A percentile compares a stretch with the other conserved stretches of the same genome.
Conservation (phyloP, 176 grass and related monocot species). For the Urochloa ruziziensis region DNA sequence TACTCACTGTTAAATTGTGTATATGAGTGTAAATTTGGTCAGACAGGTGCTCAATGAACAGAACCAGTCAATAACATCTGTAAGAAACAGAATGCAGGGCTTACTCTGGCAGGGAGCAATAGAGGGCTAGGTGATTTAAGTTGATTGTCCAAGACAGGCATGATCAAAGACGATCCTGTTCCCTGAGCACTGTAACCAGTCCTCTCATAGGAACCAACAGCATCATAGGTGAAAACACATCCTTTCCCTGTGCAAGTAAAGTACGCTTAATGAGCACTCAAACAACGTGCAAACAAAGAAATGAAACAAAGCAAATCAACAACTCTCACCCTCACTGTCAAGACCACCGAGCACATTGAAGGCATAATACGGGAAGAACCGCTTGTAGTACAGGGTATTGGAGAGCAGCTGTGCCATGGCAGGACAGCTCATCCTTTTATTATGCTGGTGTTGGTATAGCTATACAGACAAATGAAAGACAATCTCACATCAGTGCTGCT, state of each 20-base stretch:
- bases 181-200: conserved; percentile 91
- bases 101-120: conserved; percentile 75
- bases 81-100: neutral
- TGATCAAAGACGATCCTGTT: conserved; percentile 76
- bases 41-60: neutral
- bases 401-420: conserved; percentile 95
- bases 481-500: neutral
- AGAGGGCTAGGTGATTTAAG: conserved; percentile 91
- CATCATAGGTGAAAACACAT: conserved; percentile 93
- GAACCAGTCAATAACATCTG: neutral
- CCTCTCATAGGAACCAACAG: conserved; percentile 93
- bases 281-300: neutral
- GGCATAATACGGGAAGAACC: conserved; percentile 96
- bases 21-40: neutral
- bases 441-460: conserved; percentile 98
- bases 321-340: conserved; percentile 75
- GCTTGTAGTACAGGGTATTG: conserved; percentile 95
- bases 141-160: conserved; percentile 93
- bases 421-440: conserved; percentile 98
- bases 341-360: conserved; percentile 95
- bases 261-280: neutral
- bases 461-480: conserved; percentile 36
- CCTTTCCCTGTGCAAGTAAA: conserved; percentile 66
- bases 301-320: neutral
- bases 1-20: neutral